Percentiles rank a stretch among this genome's conserved stretches.
These are phyloP conservation scores for Nectriaceae sp. DNA, from an alignment of 2,329 filamentous ascomycete species.

Conservation along the genomic window DNA sequence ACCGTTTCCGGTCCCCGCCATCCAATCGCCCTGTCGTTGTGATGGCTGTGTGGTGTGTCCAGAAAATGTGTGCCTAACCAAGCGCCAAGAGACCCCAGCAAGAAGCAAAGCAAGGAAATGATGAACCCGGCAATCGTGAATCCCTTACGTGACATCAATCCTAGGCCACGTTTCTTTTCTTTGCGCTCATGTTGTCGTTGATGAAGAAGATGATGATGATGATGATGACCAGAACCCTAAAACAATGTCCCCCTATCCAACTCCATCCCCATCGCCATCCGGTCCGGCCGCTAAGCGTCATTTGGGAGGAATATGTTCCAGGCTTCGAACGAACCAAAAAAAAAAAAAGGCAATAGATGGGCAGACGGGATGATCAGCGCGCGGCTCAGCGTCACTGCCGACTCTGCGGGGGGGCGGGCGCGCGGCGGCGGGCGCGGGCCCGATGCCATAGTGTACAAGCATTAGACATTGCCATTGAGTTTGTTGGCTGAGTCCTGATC, in stretches of 20 bases:
- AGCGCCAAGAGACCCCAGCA: slow-evolving; percentile 12
- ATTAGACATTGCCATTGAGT: slow-evolving; percentile 4
- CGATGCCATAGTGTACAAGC: slow-evolving; percentile 12
- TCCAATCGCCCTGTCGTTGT: slow-evolving; percentile 21
- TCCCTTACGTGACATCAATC: slow-evolving; percentile 18
- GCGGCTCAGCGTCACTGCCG: too few species aligned
- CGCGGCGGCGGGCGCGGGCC: too few species aligned
- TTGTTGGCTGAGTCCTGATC: not conserved
- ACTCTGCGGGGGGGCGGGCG: too few species aligned
- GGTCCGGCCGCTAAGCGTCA: slow-evolving; percentile 16
- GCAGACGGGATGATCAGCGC: too few species aligned
- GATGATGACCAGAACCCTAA: slow-evolving; percentile 5
- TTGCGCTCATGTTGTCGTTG: not conserved
- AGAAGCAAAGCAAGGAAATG: slow-evolving; percentile 23
- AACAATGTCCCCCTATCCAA: slow-evolving; percentile 10
- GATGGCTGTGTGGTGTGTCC: slow-evolving; percentile 20
- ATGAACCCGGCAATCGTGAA: slow-evolving; percentile 21
- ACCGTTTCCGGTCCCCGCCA: slow-evolving; percentile 16
- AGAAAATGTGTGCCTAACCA: slow-evolving; percentile 12
- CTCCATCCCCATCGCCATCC: slow-evolving; percentile 17
- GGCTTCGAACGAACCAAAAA: not conserved
- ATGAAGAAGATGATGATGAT: too few species aligned
- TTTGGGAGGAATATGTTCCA: slow-evolving; percentile 7
- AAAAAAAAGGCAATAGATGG: slow-evolving; percentile 2
- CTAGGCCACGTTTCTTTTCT: slow-evolving; percentile 12